Percentiles rank a stretch among this genome's conserved stretches.
Evolutionary conservation across 805 yeast species (phyloP).

Genomic region (Candida tibetensis): DNA sequence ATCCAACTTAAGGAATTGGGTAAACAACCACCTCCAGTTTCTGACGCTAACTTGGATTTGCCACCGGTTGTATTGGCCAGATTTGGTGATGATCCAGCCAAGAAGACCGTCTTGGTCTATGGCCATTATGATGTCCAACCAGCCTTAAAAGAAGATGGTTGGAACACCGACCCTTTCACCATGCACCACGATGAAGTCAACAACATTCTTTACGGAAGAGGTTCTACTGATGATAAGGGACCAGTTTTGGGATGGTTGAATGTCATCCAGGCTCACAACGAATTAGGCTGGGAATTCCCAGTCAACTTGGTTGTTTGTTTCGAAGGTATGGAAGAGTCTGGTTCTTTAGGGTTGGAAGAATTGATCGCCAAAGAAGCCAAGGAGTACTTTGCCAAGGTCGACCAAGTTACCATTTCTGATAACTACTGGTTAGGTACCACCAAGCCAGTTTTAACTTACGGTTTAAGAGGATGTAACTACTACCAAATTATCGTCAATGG

Average conservation of each 20-base stretch:
- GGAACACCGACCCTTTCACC: constrained; percentile 90
- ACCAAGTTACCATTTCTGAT: constrained; percentile 93
- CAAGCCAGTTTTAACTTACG: constrained; percentile 96
- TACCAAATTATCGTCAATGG: constrained; percentile 81
- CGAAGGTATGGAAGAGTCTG: constrained; percentile 99
- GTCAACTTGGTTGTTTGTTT: constrained; percentile 90
- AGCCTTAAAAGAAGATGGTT: constrained; percentile 87
- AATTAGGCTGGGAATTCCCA: constrained; percentile 82
- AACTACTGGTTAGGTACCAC: constrained; percentile 98
- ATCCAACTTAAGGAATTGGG: constrained; percentile 83
- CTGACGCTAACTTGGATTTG: constrained; percentile 59
- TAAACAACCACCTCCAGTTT: constrained; percentile 87
- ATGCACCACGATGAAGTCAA: constrained; percentile 58
- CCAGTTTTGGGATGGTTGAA: constrained; percentile 98
- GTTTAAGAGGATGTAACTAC: constrained; percentile 94
- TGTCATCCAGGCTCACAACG: constrained; percentile 84
- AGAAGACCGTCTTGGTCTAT: constrained; percentile 87
- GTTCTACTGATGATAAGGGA: constrained; percentile 97
- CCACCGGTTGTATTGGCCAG: constrained; percentile 96
- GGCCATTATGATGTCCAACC: constrained; percentile 99
- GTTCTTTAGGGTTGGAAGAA: constrained; percentile 86
- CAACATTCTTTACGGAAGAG: constrained; percentile 82
- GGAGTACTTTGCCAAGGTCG: constrained; percentile 79
- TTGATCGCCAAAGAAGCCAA: constrained; percentile 78
- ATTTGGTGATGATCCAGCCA: constrained; percentile 74